Percentiles rank a stretch among this genome's conserved stretches.
phyloP scores from a whole-genome alignment of 2,329 filamentous ascomycete genomes.

The Venturia oleaginea region DNA sequence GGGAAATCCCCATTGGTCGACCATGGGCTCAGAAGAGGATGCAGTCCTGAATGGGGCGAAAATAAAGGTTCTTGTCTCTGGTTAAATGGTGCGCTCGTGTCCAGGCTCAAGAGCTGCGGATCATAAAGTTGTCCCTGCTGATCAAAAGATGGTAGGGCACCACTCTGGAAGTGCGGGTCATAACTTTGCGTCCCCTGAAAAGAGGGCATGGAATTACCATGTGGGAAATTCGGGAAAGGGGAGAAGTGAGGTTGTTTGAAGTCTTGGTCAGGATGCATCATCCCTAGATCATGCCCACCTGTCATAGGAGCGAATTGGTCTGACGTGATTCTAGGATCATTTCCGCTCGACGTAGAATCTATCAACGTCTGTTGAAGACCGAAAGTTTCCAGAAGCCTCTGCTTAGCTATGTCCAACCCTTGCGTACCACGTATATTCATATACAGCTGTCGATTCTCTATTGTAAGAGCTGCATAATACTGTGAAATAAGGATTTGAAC shows the following conservation, averaged over 20 bases:
- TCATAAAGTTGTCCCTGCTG: neutral
- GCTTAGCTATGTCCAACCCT: neutral
- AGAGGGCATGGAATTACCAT: neutral
- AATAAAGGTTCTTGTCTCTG: neutral
- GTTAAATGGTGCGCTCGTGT: neutral
- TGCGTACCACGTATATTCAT: neutral
- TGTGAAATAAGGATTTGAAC: neutral
- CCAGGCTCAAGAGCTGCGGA: neutral
- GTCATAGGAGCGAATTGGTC: neutral
- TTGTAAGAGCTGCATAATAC: neutral
- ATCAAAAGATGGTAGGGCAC: neutral
- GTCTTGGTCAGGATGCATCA: neutral
- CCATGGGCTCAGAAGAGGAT: neutral
- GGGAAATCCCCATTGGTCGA: neutral
- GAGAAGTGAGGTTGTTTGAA: neutral
- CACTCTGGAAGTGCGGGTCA: neutral
- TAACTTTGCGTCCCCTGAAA: neutral
- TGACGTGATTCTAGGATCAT: neutral
- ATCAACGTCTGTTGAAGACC: neutral
- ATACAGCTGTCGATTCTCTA: neutral
- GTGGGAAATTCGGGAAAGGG: neutral
- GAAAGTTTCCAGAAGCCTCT: neutral
- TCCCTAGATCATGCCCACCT: neutral
- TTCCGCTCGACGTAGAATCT: neutral
- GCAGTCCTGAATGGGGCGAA: neutral